Evolutionary conservation across 306 rosid genomes (phyloP), one percentile per base, ranked within the genome.

Genomic region (Castanea sativa): DNA sequence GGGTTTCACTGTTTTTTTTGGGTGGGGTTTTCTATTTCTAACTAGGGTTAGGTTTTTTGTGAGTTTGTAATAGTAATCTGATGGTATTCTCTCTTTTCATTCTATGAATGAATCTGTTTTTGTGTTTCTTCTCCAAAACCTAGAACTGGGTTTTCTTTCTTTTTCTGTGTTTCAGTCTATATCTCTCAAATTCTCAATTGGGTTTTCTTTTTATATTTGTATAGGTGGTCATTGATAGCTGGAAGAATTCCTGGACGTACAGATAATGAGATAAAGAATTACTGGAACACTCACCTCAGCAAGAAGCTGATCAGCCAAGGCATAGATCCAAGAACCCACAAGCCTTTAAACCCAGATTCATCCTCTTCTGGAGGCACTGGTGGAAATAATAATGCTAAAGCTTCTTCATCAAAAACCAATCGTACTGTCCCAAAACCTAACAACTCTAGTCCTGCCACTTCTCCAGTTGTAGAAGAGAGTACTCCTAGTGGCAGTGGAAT

Each of bases 161-260:
- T 13, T 21, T 29, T 29, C 18, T 64, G 16, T 6, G 1, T 32
- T 43, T 65, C 14, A 16, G n/a, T 65, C 71, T 65, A 11, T 49
- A 49, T 49, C 53, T 3, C 53, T 49, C 53, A 49, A 49, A 10
- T 49, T 13, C 53, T 49, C 16, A 49, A 49, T 49, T 49, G 53
- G 53, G 53, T 49, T 49, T 49, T 49, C 53, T 49, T 49, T 49
- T 49, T 6, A 29, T 27, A 33, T 45, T 18, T 7, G 71, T 67
- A 33, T 58, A 9, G 98, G 89, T 93, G 98, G 98, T 93, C 98
- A 12, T 78, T 93, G 86, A 93, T 93, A 73, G 98, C 98, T 23
- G 98, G 98, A n/a, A 90, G 98, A 74, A 93, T 93, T 23, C 98
- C 98, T 0, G 98, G 98, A 58, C 79, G 98, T 38, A 93, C 98